Base-by-base conservation (phyloP, 2,329 filamentous ascomycete genomes). In the Ophiocordyceps camponoti-floridani region DNA sequence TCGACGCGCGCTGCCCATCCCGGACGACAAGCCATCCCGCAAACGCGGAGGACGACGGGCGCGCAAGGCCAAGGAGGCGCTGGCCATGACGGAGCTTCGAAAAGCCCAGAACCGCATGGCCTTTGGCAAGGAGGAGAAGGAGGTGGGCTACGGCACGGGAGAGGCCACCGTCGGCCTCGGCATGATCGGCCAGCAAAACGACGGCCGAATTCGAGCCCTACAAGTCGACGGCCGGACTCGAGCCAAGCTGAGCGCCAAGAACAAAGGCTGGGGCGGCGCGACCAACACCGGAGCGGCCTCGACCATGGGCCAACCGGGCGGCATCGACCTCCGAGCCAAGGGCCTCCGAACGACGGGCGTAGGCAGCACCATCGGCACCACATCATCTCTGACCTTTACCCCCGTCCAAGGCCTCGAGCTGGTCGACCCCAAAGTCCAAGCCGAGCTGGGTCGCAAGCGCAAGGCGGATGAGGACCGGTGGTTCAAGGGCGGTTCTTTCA, bases 401-500 rank as follows among this genome's bases (percentile, higher is more conserved):
- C 87, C 89, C 2, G 85, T 94, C 14, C 91, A 96, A 58, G 91
- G 91, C 2, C 70, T 98, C 37, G 89, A 98, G 66, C 73, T 98
- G 12, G 88, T 96, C 7, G 89, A 96, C 59, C 91, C 91, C 19
- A 94, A 91, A 67, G 77, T 84, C 46, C 79, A 87, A 53, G 84
- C 85, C 8, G 87, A 95, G 65, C 73, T 94, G 59, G 87, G 75
- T 57, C 75, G 86, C 54, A 96, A 96, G 68, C 72, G 87, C 50
- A 93, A 94, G 60, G 88, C 86, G 1, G 91, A 96, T 50, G 86
- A 94, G 58, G 89, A 96, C 58, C 72, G 86, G 35, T 98, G 87
- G 82, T 98, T 98, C 69, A 94, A 91, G 62, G 84, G 86, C 42
- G 91, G 91, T n/a, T 88, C 85, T 0, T 98, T 98, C 57, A 95